Conservation (phyloP, 352 stramenopile genomes). For the Plasmopara muralis region DNA sequence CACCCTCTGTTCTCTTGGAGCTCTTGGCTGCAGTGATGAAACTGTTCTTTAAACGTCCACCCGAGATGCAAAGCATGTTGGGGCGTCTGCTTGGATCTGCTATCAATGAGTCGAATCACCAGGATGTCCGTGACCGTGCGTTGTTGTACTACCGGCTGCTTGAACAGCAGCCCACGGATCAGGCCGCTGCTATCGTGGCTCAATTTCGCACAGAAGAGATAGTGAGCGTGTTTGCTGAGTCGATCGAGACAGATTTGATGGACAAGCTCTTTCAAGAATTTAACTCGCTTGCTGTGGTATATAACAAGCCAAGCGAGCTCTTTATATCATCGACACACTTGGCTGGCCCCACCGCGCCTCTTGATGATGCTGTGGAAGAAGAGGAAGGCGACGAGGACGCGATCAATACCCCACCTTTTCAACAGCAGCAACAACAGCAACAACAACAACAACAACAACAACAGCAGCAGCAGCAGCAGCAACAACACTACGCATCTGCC, state of each 20-base stretch:
- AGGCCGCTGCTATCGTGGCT: conserved; percentile 84
- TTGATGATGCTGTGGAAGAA: conserved; percentile 45
- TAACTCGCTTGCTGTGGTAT: conserved; percentile 96
- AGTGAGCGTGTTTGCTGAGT: conserved; percentile 82
- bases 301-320: conserved; percentile 93
- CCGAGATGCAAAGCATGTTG: conserved; percentile 97
- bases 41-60: conserved; percentile 97
- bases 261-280: conserved; percentile 94
- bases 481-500: conserved; percentile 16
- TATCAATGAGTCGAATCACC: conserved; percentile 93
- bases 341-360: conserved; percentile 22
- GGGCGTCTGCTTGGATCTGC: conserved; percentile 90
- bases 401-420: conserved; percentile 21
- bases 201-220: conserved; percentile 71
- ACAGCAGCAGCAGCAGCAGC: conserved; percentile 22
- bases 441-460: conserved; percentile 28
- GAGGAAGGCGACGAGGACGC: conserved; percentile 27
- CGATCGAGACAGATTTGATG: conserved; percentile 76
- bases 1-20: conserved; percentile 88
- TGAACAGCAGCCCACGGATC: conserved; percentile 85
- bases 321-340: conserved; percentile 88
- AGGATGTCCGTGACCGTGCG: conserved; percentile 95
- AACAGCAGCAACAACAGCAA: conserved; percentile 35
- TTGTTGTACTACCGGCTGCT: conserved; percentile 98
- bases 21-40: conserved; percentile 95